Conservation (phyloP, 495 filamentous ascomycete genomes). For the Lophiotrema nucula region DNA sequence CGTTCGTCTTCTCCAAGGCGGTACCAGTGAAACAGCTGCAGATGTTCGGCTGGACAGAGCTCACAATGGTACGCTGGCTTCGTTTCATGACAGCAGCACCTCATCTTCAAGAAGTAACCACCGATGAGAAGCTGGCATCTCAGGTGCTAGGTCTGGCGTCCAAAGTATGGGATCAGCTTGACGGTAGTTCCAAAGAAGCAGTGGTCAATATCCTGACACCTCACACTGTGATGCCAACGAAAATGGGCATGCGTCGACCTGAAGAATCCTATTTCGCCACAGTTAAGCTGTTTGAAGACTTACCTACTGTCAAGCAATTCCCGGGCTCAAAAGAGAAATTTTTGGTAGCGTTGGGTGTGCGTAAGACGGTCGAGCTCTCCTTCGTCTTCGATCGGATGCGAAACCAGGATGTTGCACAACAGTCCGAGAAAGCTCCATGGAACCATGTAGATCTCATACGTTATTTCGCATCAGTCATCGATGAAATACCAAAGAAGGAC, state of each 20-base stretch:
- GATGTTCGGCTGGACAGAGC: slow-evolving; percentile 75
- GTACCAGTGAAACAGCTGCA: slow-evolving; percentile 64
- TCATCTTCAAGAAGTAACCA: slow-evolving; percentile 58
- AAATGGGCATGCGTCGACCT: slow-evolving; percentile 83
- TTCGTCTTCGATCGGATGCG: slow-evolving; percentile 89
- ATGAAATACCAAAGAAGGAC: slow-evolving; percentile 86
- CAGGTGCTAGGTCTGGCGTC: slow-evolving; percentile 78
- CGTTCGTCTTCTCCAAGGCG: slow-evolving; percentile 71
- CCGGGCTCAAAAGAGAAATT: slow-evolving; percentile 86
- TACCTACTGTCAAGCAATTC: slow-evolving; percentile 71
- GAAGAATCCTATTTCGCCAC: slow-evolving; percentile 86
- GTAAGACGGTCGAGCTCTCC: slow-evolving; percentile 83
- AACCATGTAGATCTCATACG: slow-evolving; percentile 92
- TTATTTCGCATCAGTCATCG: slow-evolving; percentile 83
- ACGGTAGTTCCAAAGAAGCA: slow-evolving; percentile 60
- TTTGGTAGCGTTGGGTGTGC: slow-evolving; percentile 74
- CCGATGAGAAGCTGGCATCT: slow-evolving; percentile 69
- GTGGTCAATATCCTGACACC: slow-evolving; percentile 61
- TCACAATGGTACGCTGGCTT: slow-evolving; percentile 81
- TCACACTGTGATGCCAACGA: slow-evolving; percentile 83
- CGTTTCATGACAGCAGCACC: slow-evolving; percentile 68
- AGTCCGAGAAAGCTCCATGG: slow-evolving; percentile 54
- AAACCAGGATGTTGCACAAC: slow-evolving; percentile 47
- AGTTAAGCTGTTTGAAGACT: slow-evolving; percentile 90
- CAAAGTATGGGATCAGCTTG: slow-evolving; percentile 80